Conservation (phyloP, 495 filamentous ascomycete genomes). For the Collariella sp. region DNA sequence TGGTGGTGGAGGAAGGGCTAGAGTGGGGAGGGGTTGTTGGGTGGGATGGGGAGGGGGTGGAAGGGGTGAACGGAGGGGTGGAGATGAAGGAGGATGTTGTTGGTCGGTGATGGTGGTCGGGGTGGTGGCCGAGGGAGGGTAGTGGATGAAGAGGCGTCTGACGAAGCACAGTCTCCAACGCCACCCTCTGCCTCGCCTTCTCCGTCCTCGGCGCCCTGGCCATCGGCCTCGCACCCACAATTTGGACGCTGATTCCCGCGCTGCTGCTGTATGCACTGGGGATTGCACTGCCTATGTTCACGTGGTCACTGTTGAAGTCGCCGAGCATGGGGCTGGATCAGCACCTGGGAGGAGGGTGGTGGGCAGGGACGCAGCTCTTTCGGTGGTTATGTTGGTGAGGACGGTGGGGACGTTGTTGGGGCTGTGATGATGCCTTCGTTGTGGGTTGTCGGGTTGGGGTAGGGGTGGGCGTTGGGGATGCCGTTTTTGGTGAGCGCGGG, state of each 20-base stretch:
- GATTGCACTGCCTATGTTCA: constrained; percentile 38
- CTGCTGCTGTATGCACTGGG: constrained; percentile 37
- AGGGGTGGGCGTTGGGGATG: constrained; percentile 19
- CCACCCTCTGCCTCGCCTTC: constrained; percentile 28
- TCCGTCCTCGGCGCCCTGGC: constrained; percentile 34
- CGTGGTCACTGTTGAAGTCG: constrained; percentile 34
- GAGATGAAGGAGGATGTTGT: too few relatives aligned
- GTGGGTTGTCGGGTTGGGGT: constrained; percentile 30
- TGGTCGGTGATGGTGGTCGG: too few relatives aligned
- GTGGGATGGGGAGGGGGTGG: too few relatives aligned
- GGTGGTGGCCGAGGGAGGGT: too few relatives aligned
- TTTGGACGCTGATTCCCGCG: constrained; percentile 29
- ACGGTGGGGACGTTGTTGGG: constrained; percentile 36
- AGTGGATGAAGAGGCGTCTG: constrained; percentile 12
- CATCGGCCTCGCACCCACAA: constrained; percentile 28
- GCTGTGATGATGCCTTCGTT: constrained; percentile 34
- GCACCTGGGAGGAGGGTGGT: background rate
- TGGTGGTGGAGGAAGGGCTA: background rate
- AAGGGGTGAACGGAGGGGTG: too few relatives aligned
- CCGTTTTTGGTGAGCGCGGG: constrained; percentile 30
- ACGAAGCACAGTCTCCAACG: constrained; percentile 25
- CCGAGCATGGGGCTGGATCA: constrained; percentile 16
- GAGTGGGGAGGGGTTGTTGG: too few relatives aligned
- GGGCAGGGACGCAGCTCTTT: constrained; percentile 28
- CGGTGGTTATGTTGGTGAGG: constrained; percentile 40